These are phyloP conservation scores for Cucumis hystrix DNA, from an alignment of 306 rosid genomes.

Conservation along the genomic window DNA sequence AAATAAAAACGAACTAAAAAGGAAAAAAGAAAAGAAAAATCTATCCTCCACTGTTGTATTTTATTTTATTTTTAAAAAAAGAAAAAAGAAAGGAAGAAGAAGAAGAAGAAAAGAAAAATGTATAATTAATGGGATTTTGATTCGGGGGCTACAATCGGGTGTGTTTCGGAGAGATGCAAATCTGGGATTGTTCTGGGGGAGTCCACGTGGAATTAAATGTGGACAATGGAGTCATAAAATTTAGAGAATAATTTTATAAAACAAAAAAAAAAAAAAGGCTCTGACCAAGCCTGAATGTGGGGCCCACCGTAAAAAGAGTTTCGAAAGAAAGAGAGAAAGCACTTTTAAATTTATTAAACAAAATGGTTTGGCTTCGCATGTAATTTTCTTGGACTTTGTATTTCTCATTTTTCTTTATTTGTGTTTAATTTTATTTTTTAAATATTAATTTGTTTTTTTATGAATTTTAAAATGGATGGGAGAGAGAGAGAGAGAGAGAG, in stretches of 20 bases:
- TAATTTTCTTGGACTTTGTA: neutral
- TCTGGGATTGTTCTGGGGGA: neutral
- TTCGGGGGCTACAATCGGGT: constrained; percentile 7
- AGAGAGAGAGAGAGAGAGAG: too few species aligned
- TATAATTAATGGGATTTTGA: constrained; percentile 3
- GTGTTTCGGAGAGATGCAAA: neutral
- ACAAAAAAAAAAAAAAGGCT: too few species aligned
- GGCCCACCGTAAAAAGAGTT: constrained; percentile 4
- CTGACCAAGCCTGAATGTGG: neutral
- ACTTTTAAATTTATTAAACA: neutral
- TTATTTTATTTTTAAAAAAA: neutral
- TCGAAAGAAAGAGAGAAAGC: neutral
- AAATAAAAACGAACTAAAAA: neutral
- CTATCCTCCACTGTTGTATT: constrained; percentile 21
- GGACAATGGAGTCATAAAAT: neutral
- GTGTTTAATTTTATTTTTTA: too few species aligned
- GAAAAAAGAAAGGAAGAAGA: too few species aligned
- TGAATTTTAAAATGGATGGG: neutral
- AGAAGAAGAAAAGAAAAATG: too few species aligned
- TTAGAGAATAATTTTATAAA: neutral
- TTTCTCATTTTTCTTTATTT: neutral
- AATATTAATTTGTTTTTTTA: neutral
- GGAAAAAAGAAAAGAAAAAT: neutral
- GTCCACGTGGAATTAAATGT: constrained; percentile 3
- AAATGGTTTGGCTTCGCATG: neutral